A percentile compares a stretch with the other conserved stretches of the same genome.
These are phyloP conservation scores for Prototheca cutis DNA, from an alignment of 163 green algal species.

Conservation along the genomic window DNA sequence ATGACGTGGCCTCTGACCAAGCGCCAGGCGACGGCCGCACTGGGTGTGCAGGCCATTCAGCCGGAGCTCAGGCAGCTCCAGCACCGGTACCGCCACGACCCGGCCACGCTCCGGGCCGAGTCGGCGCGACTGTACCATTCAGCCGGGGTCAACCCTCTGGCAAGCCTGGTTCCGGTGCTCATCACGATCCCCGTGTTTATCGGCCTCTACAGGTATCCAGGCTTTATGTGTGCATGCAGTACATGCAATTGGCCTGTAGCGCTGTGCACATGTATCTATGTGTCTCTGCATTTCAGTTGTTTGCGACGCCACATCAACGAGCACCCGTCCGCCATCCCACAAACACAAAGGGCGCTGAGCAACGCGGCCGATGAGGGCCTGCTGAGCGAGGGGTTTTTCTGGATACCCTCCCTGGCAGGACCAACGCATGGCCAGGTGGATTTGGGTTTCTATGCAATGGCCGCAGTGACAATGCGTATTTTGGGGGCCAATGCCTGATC, in stretches of 20 bases:
- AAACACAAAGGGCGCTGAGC: slow-evolving; percentile 34
- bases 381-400: slow-evolving; percentile 85
- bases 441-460: slow-evolving; percentile 3
- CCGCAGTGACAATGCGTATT: not conserved
- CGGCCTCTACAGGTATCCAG: slow-evolving; percentile 62
- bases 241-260: not conserved
- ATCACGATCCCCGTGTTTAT: slow-evolving; percentile 87
- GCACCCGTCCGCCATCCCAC: no score
- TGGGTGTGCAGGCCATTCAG: slow-evolving; percentile 81
- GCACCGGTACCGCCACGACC: slow-evolving; percentile 13
- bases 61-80: slow-evolving; percentile 91
- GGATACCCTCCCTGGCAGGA: slow-evolving; percentile 86
- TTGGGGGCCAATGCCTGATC: no score
- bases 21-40: slow-evolving; percentile 87
- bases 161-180: slow-evolving; percentile 78
- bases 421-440: slow-evolving; percentile 52
- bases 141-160: slow-evolving; percentile 88
- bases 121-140: slow-evolving; percentile 85
- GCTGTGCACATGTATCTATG: no score
- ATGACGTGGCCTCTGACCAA: slow-evolving; percentile 88
- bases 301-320: no score
- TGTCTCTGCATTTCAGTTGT: no score
- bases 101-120: slow-evolving; percentile 56
- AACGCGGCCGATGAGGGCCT: slow-evolving; percentile 55
- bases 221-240: not conserved